Percentiles rank a stretch among this genome's conserved stretches.
phyloP scores from a whole-genome alignment of 345 rosid species.

The Syzygium aromaticum region DNA sequence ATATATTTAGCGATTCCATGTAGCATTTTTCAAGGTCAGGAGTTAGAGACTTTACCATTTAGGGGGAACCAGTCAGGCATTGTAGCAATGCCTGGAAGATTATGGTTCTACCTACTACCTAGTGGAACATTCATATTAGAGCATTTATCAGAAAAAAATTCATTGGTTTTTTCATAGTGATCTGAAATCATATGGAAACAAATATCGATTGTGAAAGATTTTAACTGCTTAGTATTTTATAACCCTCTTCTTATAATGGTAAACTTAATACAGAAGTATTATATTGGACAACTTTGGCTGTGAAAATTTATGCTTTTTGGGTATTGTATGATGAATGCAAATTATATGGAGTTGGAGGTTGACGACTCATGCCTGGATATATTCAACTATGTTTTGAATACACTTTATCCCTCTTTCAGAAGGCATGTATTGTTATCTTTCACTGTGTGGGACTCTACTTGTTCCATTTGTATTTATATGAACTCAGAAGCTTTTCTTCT shows the following conservation, averaged over 20 bases:
- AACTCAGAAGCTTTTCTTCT: not conserved
- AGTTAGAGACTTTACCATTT: not conserved
- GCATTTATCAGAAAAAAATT: not conserved
- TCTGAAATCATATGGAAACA: not conserved
- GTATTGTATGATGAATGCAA: not conserved
- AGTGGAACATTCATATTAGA: not conserved
- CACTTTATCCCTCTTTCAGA: not conserved
- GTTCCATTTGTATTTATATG: not conserved
- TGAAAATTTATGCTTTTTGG: not conserved
- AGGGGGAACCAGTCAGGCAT: not conserved
- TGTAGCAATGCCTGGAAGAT: not conserved
- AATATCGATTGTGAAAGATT: not conserved
- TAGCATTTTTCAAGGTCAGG: not conserved
- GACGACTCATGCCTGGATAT: not conserved
- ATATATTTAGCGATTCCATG: not conserved
- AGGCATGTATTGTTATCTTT: not conserved
- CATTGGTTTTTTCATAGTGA: not conserved
- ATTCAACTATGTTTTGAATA: not conserved
- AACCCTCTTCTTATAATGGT: not conserved
- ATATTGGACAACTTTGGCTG: not conserved
- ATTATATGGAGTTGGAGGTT: not conserved
- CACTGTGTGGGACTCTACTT: not conserved
- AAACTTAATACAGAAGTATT: not conserved
- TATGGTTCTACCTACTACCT: not conserved
- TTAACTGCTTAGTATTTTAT: not conserved